These are phyloP conservation scores for Medicago ruthenica DNA, from an alignment of 306 rosid genomes.

Conservation along the genomic window DNA sequence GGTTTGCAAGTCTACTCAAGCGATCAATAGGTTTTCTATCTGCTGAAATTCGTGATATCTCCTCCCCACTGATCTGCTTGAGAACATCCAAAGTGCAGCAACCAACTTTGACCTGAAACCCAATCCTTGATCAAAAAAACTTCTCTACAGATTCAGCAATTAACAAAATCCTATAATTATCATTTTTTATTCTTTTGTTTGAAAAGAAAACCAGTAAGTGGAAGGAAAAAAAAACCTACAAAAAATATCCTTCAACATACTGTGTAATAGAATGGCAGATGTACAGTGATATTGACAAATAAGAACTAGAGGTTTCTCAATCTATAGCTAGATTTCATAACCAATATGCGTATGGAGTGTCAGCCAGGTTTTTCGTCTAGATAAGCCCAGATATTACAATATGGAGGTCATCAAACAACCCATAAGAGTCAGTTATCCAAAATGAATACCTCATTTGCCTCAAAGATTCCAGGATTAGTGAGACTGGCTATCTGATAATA, in stretches of 20 bases:
- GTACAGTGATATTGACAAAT: background rate
- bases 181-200: background rate
- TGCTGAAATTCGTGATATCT: constrained; percentile 74
- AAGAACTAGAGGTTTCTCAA: constrained; percentile 25
- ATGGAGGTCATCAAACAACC: constrained; percentile 34
- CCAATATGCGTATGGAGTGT: background rate
- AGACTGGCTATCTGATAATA: constrained; percentile 72
- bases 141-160: constrained; percentile 35
- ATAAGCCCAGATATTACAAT: background rate
- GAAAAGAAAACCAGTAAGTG: constrained; percentile 22
- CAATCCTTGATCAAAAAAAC: constrained; percentile 29
- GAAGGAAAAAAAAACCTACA: constrained; percentile 1
- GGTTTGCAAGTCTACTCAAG: constrained; percentile 80
- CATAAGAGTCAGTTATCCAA: constrained; percentile 11
- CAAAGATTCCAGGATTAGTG: constrained; percentile 84
- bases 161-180: constrained; percentile 24
- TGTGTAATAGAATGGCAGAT: constrained; percentile 8
- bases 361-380: constrained; percentile 16
- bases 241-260: constrained; percentile 33
- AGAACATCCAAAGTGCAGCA: constrained; percentile 89
- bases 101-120: constrained; percentile 83
- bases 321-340: constrained; percentile 19
- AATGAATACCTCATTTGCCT: constrained; percentile 87
- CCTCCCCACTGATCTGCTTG: constrained; percentile 93
- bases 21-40: constrained; percentile 79